phyloP scores from a whole-genome alignment of 148 eudicot species.

The Polygonum aviculare region DNA sequence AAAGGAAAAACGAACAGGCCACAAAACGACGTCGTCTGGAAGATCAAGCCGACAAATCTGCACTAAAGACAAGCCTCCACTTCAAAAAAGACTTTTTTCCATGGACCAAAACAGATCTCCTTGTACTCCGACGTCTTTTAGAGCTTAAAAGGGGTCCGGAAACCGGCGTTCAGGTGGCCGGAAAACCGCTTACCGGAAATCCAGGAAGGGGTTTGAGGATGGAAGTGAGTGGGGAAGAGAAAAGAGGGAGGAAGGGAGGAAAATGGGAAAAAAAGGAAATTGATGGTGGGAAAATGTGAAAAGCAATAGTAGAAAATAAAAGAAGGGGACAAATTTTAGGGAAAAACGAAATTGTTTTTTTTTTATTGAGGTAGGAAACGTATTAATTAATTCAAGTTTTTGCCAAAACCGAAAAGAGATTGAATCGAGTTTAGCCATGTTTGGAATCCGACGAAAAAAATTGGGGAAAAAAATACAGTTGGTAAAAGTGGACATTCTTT shows the following conservation, averaged over 20 bases:
- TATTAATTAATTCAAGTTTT: constrained; percentile 7
- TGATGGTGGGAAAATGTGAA: constrained; percentile 4
- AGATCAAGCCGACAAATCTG: constrained; percentile 4
- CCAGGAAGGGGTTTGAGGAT: not conserved
- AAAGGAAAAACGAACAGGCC: not conserved
- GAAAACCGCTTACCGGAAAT: constrained; percentile 8
- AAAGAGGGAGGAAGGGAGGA: not conserved
- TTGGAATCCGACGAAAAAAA: not conserved
- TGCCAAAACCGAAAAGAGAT: constrained; percentile 11
- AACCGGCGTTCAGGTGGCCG: constrained; percentile 1
- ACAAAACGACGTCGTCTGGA: constrained; percentile 10
- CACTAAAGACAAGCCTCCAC: not conserved
- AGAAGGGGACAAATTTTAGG: not conserved
- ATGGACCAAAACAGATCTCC: not conserved
- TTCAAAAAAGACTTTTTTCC: constrained; percentile 6
- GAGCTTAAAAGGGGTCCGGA: not conserved
- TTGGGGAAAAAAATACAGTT: not conserved
- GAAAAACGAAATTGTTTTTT: not conserved
- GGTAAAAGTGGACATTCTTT: not conserved
- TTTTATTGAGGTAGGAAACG: not conserved
- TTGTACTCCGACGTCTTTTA: not conserved
- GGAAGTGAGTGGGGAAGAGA: not conserved
- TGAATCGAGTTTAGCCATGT: constrained; percentile 7
- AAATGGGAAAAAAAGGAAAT: not conserved
- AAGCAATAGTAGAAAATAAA: not conserved